Evolutionary conservation across 495 filamentous ascomycete species (phyloP).

Genomic region (Polyplosphaeria fusca): DNA sequence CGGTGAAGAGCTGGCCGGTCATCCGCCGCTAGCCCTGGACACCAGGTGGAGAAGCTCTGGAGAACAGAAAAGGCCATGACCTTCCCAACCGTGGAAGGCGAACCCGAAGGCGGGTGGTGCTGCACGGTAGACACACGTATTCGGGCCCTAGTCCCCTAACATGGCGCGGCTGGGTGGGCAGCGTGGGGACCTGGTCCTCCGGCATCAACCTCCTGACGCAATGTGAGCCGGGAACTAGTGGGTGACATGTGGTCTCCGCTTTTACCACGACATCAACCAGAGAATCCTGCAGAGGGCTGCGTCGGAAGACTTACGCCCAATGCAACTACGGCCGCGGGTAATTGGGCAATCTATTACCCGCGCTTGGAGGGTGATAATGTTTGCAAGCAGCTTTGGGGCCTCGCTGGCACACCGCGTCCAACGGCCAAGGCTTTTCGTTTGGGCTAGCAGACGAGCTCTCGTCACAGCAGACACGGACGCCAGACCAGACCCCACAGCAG

Average conservation of each 20-base stretch:
- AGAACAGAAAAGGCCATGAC: constrained; percentile 1
- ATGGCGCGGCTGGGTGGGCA: not conserved
- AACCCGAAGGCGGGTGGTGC: too few species aligned
- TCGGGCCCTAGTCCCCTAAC: not conserved
- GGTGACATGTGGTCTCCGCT: not conserved
- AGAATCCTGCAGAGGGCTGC: constrained; percentile 3
- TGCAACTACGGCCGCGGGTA: constrained; percentile 14
- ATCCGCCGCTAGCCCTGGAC: constrained; percentile 8
- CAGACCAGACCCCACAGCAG: not conserved
- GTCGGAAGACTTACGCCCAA: not conserved
- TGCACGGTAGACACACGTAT: not conserved
- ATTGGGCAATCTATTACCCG: constrained; percentile 19
- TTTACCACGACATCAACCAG: not conserved
- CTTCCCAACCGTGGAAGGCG: too few species aligned
- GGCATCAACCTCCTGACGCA: not conserved
- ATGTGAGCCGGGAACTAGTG: constrained; percentile 4
- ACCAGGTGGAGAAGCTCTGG: not conserved
- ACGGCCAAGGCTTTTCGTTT: constrained; percentile 1
- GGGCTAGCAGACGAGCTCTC: constrained; percentile 7
- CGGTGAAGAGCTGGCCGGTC: constrained; percentile 32
- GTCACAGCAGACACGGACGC: constrained; percentile 16
- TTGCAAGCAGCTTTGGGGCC: constrained; percentile 3
- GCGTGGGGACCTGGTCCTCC: too few species aligned
- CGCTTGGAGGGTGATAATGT: constrained; percentile 13
- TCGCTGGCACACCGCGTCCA: constrained; percentile 11